Conservation (phyloP, 1,284 basidiomycete species). For the Pseudozyma tsukubaensis region DNA sequence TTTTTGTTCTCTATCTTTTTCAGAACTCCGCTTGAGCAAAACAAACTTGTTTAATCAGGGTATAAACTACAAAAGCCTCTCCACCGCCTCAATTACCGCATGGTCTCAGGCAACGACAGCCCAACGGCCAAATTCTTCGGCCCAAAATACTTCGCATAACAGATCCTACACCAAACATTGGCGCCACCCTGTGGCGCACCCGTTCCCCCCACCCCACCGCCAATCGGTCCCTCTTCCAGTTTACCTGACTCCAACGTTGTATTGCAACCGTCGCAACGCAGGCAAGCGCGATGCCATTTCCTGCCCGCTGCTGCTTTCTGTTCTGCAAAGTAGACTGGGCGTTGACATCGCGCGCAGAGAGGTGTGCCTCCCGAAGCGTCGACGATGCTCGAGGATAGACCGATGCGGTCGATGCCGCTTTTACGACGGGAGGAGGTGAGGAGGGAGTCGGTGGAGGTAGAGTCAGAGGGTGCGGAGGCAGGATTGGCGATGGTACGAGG, state of each 20-base stretch:
- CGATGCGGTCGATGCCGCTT: constrained; percentile 49
- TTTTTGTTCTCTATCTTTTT: too few relatives aligned
- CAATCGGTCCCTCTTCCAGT: constrained; percentile 62
- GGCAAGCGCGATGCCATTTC: constrained; percentile 65
- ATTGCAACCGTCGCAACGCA: constrained; percentile 65
- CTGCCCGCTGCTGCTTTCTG: constrained; percentile 62
- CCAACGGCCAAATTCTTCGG: constrained; percentile 51
- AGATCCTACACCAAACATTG: constrained; percentile 64
- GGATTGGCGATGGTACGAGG: constrained; percentile 26
- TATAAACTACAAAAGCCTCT: constrained; percentile 1
- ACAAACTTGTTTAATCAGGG: background rate
- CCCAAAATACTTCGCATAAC: constrained; percentile 64
- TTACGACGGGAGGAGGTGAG: constrained; percentile 14
- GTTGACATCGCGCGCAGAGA: constrained; percentile 59
- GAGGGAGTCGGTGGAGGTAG: constrained; percentile 9
- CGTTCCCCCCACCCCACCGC: constrained; percentile 13
- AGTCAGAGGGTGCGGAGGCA: constrained; percentile 1
- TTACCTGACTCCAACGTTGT: constrained; percentile 62
- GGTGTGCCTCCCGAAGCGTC: constrained; percentile 58
- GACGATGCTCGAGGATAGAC: constrained; percentile 45
- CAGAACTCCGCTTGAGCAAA: too few relatives aligned
- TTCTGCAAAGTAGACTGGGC: constrained; percentile 67
- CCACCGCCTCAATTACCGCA: constrained; percentile 13
- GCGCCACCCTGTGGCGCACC: constrained; percentile 26
- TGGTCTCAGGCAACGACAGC: constrained; percentile 43